These are phyloP conservation scores for Elsinoe fawcettii DNA, from an alignment of 2,329 filamentous ascomycete genomes.

Conservation along the genomic window DNA sequence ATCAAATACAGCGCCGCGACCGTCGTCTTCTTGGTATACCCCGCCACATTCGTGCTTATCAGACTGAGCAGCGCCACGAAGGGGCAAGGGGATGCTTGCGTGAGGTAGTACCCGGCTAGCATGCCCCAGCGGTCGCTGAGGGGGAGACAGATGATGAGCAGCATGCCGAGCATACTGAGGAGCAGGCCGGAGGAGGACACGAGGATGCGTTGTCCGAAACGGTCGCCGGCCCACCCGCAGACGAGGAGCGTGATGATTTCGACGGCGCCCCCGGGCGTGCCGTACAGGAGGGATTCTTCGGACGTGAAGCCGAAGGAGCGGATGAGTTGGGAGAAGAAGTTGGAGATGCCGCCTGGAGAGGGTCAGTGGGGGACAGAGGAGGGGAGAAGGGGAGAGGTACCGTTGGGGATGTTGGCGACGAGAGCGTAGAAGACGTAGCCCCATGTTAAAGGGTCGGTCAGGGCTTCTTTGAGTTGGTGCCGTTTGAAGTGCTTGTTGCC, in stretches of 20 bases:
- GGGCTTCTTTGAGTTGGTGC: slow-evolving; percentile 55
- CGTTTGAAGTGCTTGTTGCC: slow-evolving; percentile 62
- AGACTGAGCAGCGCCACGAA: slow-evolving; percentile 59
- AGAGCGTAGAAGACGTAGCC: slow-evolving; percentile 52
- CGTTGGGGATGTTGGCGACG: slow-evolving; percentile 51
- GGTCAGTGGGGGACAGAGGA: neutral
- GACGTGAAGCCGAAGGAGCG: slow-evolving; percentile 57
- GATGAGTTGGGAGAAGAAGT: slow-evolving; percentile 57
- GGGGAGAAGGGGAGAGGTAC: slow-evolving; percentile 23
- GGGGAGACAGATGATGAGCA: slow-evolving; percentile 57
- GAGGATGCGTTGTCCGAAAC: slow-evolving; percentile 50
- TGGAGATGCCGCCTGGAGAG: slow-evolving; percentile 41
- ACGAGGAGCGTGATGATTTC: slow-evolving; percentile 53
- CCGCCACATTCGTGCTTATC: slow-evolving; percentile 54
- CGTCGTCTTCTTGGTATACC: slow-evolving; percentile 54
- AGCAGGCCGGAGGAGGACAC: slow-evolving; percentile 47
- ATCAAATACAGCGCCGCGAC: slow-evolving; percentile 49
- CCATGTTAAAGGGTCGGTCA: slow-evolving; percentile 53
- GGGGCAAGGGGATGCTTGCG: slow-evolving; percentile 50
- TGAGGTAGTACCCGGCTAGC: slow-evolving; percentile 60
- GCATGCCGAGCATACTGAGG: slow-evolving; percentile 51
- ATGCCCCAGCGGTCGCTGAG: slow-evolving; percentile 50
- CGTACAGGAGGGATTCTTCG: slow-evolving; percentile 56
- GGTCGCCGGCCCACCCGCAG: slow-evolving; percentile 51
- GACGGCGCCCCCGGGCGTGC: slow-evolving; percentile 57